Base-by-base conservation (phyloP, 1,284 basidiomycete species). In the Cryptococcus hybrid region DNA sequence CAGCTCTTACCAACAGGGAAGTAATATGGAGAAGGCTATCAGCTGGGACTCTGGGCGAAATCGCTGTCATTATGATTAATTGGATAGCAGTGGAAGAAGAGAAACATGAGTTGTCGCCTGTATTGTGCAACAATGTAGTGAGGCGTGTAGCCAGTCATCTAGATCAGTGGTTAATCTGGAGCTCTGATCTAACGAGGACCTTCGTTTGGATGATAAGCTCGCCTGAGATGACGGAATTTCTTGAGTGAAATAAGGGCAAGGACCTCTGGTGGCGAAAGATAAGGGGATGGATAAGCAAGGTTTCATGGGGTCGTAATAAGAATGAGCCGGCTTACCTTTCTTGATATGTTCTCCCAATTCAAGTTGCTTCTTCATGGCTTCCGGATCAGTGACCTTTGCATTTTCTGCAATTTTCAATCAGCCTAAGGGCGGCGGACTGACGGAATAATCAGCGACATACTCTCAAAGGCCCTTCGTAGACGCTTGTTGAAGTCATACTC, bases 301-400 rank as follows among this genome's bases (percentile, higher is more conserved):
- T 9, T 30, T 24, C 47, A 1, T 7, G n/a, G 18, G 39, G 8
- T 9, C 11, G 24, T 11, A 13, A 36, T 7, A 45, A 34, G 13
- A 42, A 18, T 36, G 70, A 30, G 15, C 3, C 30, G 4, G 62
- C 84, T 61, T 64, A 90, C 91, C 91, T 70, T 90, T 90, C 78
- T 88, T 90, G 73, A 94, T 92, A 68, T 90, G 92, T 75, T 92
- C 89, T 7, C 86, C 89, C 42, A 92, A 79, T 56, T 84, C 84
- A 51, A 92, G 80, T 2, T 90, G 89, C 61, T 84, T 85, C 77
- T 91, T 87, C 55, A 93, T 88, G 62, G 89, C 86, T 43, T 83
- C 82, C 40, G 83, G 82, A 70, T 90, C 84, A 8, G 82, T 86
- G 57, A 90, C 77, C 64, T 83, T 74, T 59, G 83, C 82, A 71